Conservation (phyloP, 768 basidiomycete genomes). For the Trametes maxima region DNA sequence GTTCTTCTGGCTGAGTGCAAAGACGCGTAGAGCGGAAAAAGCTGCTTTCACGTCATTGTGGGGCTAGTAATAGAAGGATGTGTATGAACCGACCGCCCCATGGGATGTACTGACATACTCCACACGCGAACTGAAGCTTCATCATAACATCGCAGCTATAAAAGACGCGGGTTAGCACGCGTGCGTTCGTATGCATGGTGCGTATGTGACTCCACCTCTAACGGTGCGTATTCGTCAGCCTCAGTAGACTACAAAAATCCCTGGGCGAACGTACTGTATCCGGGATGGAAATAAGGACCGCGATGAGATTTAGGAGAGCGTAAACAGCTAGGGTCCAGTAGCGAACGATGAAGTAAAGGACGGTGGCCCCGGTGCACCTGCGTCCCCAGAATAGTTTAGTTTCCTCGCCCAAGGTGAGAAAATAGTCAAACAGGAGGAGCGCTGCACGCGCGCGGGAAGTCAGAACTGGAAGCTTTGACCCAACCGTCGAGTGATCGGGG, state of each 20-base stretch:
- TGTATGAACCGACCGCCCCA: neutral
- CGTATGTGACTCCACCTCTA: too few species aligned
- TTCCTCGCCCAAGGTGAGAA: neutral
- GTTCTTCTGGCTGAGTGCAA: neutral
- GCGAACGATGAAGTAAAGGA: neutral
- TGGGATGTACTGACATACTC: neutral
- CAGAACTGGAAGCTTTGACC: neutral
- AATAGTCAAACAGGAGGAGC: neutral
- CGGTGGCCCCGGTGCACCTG: neutral
- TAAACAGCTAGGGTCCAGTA: neutral
- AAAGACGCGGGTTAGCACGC: too few species aligned
- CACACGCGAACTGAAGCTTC: neutral
- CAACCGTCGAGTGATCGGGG: neutral
- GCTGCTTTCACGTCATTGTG: neutral
- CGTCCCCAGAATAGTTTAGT: slow-evolving; percentile 1
- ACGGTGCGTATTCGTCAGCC: neutral
- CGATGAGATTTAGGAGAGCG: neutral
- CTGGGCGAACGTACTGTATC: neutral
- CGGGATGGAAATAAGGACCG: neutral
- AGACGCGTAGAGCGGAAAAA: neutral
- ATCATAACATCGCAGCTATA: too few species aligned
- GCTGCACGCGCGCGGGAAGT: neutral
- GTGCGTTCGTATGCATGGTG: too few species aligned
- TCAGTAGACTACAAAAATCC: neutral
- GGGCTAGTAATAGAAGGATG: neutral